Base-by-base conservation (phyloP, 202 grass and related monocot species). In the Saccharum hybrid region DNA sequence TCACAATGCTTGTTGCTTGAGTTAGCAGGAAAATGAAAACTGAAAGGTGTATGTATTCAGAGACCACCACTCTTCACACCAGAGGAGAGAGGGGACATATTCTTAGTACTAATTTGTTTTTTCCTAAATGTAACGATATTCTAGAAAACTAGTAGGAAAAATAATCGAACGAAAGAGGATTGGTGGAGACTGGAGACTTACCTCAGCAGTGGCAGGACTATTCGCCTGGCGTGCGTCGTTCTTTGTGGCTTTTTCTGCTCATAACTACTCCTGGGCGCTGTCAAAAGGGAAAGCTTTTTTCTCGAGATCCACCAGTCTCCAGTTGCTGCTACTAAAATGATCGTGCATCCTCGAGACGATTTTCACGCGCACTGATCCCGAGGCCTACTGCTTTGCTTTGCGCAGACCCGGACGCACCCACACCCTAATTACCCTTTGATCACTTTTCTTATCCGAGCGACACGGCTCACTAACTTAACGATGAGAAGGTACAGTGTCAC, bases 321-420 rank as follows among this genome's bases (percentile, higher is more conserved):
- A 71, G 65, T 65, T 18, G 28, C 74, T 49, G 30, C 74, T 79
- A 54, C 74, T 78, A 1, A 28, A 72, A 85, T 85, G 75, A 78
- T 78, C 40, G 21, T 85, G 66, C 61, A 40, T 63, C 83, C 65
- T 78, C 26, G 65, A 71, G 74, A 68, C 70, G 75, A 75, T 81
- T 74, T 72, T 81, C 84, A 86, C 84, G 77, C 77, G 84, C 84
- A 86, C 77, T 12, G 70, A 86, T 81, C 84, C 45, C 63, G 62
- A 86, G 38, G 63, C 26, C 62, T 75, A 62, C 77, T 68, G n/a
- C 78, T 75, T 23, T 28, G 21, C 22, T 61, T 10, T 26, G 59
- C 22, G 49, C 49, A 33, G 63, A 61, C 21, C 45, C 46, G n/a
- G 45, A 18, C 36, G 51, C 57, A 10, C 63, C 7, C 49, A 14